Evolutionary conservation across 2,329 filamentous ascomycete genomes (phyloP).

Genomic region (Penicillium sp.): DNA sequence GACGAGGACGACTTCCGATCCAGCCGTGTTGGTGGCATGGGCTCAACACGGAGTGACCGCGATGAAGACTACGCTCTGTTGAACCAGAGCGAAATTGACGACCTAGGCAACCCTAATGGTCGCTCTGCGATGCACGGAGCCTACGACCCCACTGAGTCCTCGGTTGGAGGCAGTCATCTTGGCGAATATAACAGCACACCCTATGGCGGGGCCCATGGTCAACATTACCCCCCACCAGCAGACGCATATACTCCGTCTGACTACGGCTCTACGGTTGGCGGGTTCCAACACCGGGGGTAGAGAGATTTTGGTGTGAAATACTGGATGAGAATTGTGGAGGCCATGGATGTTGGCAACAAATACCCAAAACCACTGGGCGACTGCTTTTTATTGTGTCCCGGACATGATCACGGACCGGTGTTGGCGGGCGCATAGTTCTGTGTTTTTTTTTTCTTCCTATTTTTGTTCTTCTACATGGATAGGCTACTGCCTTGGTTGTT

Average conservation of each 20-base stretch:
- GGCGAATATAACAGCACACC: slow-evolving; percentile 41
- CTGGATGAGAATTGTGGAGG: background rate
- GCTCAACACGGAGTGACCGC: slow-evolving; percentile 41
- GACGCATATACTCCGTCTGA: slow-evolving; percentile 13
- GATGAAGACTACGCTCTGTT: slow-evolving; percentile 55
- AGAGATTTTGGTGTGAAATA: slow-evolving; percentile 12
- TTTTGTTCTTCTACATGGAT: slow-evolving; percentile 12
- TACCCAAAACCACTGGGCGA: slow-evolving; percentile 18
- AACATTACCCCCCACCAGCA: slow-evolving; percentile 16
- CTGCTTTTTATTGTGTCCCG: slow-evolving; percentile 22
- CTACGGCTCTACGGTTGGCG: slow-evolving; percentile 17
- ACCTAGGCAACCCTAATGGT: slow-evolving; percentile 37
- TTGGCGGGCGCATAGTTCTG: slow-evolving; percentile 30
- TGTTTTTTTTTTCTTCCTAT: slow-evolving; percentile 16
- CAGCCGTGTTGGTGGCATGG: slow-evolving; percentile 40
- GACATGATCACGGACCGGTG: slow-evolving; percentile 34
- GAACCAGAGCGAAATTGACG: slow-evolving; percentile 48
- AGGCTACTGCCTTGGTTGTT: slow-evolving; percentile 1
- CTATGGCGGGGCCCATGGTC: slow-evolving; percentile 43
- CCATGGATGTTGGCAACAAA: slow-evolving; percentile 15
- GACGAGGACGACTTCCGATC: slow-evolving; percentile 47
- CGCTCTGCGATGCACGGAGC: slow-evolving; percentile 38
- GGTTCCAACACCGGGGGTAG: slow-evolving; percentile 14
- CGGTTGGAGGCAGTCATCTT: slow-evolving; percentile 34
- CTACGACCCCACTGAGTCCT: slow-evolving; percentile 41